Conservation (phyloP, 371 early-diverging fungal genomes). For the Mucor plumbeus region DNA sequence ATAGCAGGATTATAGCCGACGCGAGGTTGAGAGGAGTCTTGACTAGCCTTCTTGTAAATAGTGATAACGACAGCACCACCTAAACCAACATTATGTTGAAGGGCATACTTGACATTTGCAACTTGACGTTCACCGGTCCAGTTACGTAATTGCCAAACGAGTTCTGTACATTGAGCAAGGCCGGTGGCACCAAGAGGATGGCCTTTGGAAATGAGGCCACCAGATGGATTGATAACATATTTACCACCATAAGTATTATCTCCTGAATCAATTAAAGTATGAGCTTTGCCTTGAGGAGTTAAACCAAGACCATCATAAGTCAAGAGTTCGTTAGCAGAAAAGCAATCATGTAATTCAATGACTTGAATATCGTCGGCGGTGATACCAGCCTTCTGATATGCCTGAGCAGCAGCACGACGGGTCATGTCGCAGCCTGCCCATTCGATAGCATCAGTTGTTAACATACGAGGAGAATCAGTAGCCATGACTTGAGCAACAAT, state of each 20-base stretch:
- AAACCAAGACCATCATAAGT: conserved; percentile 82
- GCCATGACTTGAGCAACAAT: conserved; percentile 75
- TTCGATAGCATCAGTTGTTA: conserved; percentile 66
- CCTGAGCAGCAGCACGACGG: conserved; percentile 63
- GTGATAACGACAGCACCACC: conserved; percentile 80
- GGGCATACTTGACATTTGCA: conserved; percentile 66
- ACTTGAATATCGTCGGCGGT: conserved; percentile 70
- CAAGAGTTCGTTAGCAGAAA: conserved; percentile 80
- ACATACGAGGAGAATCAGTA: conserved; percentile 71
- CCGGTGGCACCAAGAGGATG: conserved; percentile 87
- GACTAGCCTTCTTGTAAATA: conserved; percentile 66
- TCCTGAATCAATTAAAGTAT: conserved; percentile 59
- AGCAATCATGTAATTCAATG: conserved; percentile 84
- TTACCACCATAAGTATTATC: conserved; percentile 68
- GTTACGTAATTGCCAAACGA: conserved; percentile 70
- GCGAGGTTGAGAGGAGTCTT: conserved; percentile 51
- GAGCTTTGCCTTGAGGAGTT: conserved; percentile 67
- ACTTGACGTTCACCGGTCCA: conserved; percentile 81
- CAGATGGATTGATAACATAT: conserved; percentile 79
- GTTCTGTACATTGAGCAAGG: conserved; percentile 75
- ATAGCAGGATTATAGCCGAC: conserved; percentile 74
- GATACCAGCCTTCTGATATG: conserved; percentile 64
- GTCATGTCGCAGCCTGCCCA: conserved; percentile 80
- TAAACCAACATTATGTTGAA: conserved; percentile 84
- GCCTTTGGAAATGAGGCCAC: conserved; percentile 83